Evolutionary conservation across 148 eudicot genomes (phyloP), one percentile per base, ranked within the genome.

Genomic region (Drosera capensis): DNA sequence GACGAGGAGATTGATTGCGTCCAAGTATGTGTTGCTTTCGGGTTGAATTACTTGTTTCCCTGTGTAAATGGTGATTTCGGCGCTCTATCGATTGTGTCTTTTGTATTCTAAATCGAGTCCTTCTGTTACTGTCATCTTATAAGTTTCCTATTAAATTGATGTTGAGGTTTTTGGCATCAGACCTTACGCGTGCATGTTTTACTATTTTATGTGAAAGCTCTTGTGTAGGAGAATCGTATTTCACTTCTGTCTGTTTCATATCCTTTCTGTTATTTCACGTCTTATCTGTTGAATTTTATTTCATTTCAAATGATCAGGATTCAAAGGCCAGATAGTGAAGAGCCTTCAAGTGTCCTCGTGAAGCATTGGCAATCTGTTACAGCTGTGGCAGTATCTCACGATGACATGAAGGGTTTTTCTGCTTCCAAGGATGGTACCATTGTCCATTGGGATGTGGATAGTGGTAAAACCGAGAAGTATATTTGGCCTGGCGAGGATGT

Each of bases 351-450:
- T 19, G 29, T 63, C 25, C 15, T 85, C 48, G 75, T 71, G 46
- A 92, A 85, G 62, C 88, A 92, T 56, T 58, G 88, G 40, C 95
- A 85, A 44, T 52, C 95, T 49, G 99, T 85, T 36, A 85, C 85
- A 43, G 71, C 85, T 55, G 80, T 92, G 19, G 72, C 74, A 65
- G 52, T 92, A 37, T 80, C 95, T 34, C 72, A 74, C 45, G 95
- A 92, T 60, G 99, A 80, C 39, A n/a, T 19, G 9, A 70, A 65
- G 54, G 99, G 94, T 20, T 85, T 85, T 65, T 92, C 99, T 40
- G 82, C 95, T 71, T 85, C 99, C 17, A 92, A 92, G 60, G 94
- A 85, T 65, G 99, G 99, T 21, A 59, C 49, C 23, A 75, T 92
- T 38, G 40, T 68, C 53, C 82, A 78, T 22, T 92, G 99, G 99